These are phyloP conservation scores for Pseudogymnoascus sp. DNA, from an alignment of 2,329 filamentous ascomycete species.

Conservation along the genomic window DNA sequence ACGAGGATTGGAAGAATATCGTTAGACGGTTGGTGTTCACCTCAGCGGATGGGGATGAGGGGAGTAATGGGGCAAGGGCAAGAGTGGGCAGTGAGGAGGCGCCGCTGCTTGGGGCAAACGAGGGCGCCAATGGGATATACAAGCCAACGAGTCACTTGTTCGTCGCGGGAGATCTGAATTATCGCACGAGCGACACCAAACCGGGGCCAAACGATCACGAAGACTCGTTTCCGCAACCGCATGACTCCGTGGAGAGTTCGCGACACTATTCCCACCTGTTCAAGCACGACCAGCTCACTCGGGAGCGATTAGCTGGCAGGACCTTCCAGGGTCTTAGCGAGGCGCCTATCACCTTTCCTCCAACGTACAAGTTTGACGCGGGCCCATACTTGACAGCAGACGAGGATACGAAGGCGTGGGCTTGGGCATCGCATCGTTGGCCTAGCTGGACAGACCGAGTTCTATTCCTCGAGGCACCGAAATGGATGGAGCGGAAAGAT, in stretches of 20 bases:
- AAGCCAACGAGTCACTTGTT: conserved; percentile 71
- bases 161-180: conserved; percentile 88
- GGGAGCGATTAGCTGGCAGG: conserved; percentile 60
- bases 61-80: conserved; percentile 13
- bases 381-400: conserved; percentile 34
- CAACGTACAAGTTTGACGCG: conserved; percentile 82
- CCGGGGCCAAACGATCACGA: conserved; percentile 51
- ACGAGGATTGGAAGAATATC: conserved; percentile 82
- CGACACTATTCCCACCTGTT: conserved; percentile 63
- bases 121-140: conserved; percentile 54
- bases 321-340: conserved; percentile 76
- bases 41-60: conserved; percentile 33
- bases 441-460: conserved; percentile 93
- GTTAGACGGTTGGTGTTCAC: conserved; percentile 72
- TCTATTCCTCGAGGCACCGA: conserved; percentile 61
- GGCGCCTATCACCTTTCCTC: conserved; percentile 68
- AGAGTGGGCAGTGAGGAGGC: conserved; percentile 30
- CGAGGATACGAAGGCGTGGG: conserved; percentile 47
- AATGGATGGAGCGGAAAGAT: conserved; percentile 37
- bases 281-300: conserved; percentile 68
- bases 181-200: conserved; percentile 66
- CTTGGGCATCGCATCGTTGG: conserved; percentile 76
- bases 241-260: conserved; percentile 41
- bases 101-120: conserved; percentile 39
- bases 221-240: conserved; percentile 54